These are phyloP conservation scores for Termitomyces sp. DNA, from an alignment of 768 basidiomycete genomes.

Conservation along the genomic window DNA sequence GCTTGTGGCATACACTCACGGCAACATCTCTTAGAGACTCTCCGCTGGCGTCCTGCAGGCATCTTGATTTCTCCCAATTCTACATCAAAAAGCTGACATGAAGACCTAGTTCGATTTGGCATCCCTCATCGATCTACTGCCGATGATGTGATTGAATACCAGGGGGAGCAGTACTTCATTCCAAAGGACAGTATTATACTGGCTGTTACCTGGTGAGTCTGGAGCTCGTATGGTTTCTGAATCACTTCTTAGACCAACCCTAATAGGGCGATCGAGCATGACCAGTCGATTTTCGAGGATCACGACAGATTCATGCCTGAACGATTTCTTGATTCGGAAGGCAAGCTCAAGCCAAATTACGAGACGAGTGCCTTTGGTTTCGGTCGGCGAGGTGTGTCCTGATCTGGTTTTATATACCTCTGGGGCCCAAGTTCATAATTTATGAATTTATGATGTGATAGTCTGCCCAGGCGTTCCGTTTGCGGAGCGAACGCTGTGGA, in stretches of 20 bases:
- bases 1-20: background rate
- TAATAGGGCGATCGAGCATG: background rate
- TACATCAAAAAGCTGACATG: too few species aligned
- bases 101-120: background rate
- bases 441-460: background rate
- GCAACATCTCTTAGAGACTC: background rate
- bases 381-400: background rate
- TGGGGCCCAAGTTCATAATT: background rate
- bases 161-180: background rate
- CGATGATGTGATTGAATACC: background rate
- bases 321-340: background rate
- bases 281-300: background rate
- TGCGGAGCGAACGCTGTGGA: background rate
- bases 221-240: too few species aligned
- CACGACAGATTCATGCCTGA: background rate
- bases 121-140: background rate
- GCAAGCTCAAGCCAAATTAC: background rate
- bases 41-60: background rate
- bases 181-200: background rate
- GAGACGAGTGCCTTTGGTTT: background rate
- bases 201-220: background rate
- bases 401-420: background rate
- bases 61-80: background rate
- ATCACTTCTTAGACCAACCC: background rate
- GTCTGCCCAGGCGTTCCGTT: background rate